phyloP scores from a whole-genome alignment of 139 green algal species.

The Astrephomene gubernaculifera region DNA sequence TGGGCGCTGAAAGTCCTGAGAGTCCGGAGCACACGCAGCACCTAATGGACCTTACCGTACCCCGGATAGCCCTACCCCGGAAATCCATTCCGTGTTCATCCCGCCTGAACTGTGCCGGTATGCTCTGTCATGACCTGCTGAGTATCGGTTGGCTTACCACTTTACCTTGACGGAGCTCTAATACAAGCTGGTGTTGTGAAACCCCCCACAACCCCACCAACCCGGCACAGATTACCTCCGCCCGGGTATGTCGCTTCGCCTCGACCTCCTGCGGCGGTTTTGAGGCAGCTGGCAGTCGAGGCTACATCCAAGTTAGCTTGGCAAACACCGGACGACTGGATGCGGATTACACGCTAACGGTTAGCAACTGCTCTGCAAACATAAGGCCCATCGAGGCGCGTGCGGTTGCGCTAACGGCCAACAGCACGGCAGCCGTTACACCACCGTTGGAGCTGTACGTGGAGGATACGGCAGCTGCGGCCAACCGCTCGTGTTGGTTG shows the following conservation, averaged over 20 bases:
- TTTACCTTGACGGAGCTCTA: too few relatives aligned
- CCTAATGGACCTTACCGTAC: too few relatives aligned
- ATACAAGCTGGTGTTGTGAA: too few relatives aligned
- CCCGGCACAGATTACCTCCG: constrained; percentile 8
- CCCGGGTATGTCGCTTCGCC: constrained; percentile 68
- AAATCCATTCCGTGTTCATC: too few relatives aligned
- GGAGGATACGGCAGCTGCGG: constrained; percentile 38
- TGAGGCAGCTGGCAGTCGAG: constrained; percentile 65
- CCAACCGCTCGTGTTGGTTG: constrained; percentile 60
- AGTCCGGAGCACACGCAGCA: too few relatives aligned
- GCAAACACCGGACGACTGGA: constrained; percentile 71
- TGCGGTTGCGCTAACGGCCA: constrained; percentile 49
- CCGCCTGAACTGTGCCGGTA: too few relatives aligned
- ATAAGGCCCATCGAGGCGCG: constrained; percentile 66
- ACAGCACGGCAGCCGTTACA: neutral
- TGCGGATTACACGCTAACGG: constrained; percentile 68
- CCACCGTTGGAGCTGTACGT: constrained; percentile 55
- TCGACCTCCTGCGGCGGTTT: constrained; percentile 76
- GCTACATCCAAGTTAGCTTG: constrained; percentile 72
- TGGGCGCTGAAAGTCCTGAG: too few relatives aligned
- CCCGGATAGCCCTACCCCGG: too few relatives aligned
- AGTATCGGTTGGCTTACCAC: too few relatives aligned
- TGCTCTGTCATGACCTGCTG: too few relatives aligned
- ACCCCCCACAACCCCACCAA: neutral
- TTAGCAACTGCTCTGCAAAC: constrained; percentile 66